Evolutionary conservation across 179 eudicot species (phyloP), one percentile per base, ranked within the genome.

Genomic region (Silene noctiflora): DNA sequence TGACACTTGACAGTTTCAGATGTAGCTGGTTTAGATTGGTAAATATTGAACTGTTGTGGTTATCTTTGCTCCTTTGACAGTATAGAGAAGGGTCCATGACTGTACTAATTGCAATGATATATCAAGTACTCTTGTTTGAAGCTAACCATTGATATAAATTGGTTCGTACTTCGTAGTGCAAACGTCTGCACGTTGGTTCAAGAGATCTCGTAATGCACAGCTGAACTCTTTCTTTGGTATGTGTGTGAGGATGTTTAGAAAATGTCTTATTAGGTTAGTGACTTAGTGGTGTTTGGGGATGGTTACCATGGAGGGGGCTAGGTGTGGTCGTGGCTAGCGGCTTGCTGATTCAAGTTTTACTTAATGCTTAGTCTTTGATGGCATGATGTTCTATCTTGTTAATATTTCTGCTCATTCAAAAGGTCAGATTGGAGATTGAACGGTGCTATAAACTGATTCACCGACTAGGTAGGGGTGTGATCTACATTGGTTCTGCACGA

Each of bases 341-440:
- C 16, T 46, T 46, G 0, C 14, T 2, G 53, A 46, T 46, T 29
- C 29, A 11, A 35, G 35, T 2, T 63, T 61, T 11, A 39, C 2
- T 69, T 71, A 2, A 20, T 33, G 25, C 27, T n/a, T 33, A 22
- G 29, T 4, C 13, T 67, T 75, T 59, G n/a, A n/a, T n/a, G 35
- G 31, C 59, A 4, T 59, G 5, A 14, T 69, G 66, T 39, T 55
- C 46, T 21, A 10, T 69, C 13, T 27, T 39, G 65, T 68, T 82
- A 31, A 79, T 68, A 16, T 62, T 39, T 27, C 65, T 13, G 27
- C 60, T 55, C 19, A 19, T 25, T 70, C 39, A 1, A 35, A 81
- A 95, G 99, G 93, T 95, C 74, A 89, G 87, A 80, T 86, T 88
- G 77, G 99, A 95, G 87, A 91, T 95, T 44, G 87, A 88, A 67